Conservation (phyloP, 345 rosid genomes). For the Psidium guajava region DNA sequence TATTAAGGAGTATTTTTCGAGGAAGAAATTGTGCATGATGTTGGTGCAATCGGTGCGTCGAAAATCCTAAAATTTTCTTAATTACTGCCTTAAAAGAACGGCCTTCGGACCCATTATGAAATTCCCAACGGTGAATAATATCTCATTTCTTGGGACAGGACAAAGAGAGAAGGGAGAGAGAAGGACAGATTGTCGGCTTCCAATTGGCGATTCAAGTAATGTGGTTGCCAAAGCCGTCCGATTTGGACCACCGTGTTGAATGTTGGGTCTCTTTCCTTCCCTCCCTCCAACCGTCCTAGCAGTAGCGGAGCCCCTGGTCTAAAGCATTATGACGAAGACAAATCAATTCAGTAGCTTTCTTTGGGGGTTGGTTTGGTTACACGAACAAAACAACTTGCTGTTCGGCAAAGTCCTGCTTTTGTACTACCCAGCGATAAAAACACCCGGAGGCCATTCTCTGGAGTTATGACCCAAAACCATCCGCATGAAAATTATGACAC, state of each 20-base stretch:
- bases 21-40: accelerated
- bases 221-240: background rate
- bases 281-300: background rate
- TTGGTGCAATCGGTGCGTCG: background rate
- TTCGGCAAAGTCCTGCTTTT: background rate
- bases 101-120: background rate
- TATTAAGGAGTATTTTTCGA: background rate
- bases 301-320: background rate
- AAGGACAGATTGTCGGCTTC: background rate
- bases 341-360: background rate
- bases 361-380: background rate
- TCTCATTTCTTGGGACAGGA: background rate
- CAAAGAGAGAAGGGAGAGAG: background rate
- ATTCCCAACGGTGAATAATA: background rate
- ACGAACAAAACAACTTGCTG: background rate
- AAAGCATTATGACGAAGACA: background rate
- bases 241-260: background rate
- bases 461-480: no score
- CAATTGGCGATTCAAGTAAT: background rate
- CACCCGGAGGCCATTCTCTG: background rate
- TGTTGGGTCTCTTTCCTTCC: background rate
- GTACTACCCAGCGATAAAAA: background rate
- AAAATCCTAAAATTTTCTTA: background rate
- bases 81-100: background rate
- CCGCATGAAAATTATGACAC: no score